Evolutionary conservation across 805 yeast species (phyloP), one percentile per base, ranked within the genome.

Genomic region (Cyberlindnera nakhonratchasimensis): DNA sequence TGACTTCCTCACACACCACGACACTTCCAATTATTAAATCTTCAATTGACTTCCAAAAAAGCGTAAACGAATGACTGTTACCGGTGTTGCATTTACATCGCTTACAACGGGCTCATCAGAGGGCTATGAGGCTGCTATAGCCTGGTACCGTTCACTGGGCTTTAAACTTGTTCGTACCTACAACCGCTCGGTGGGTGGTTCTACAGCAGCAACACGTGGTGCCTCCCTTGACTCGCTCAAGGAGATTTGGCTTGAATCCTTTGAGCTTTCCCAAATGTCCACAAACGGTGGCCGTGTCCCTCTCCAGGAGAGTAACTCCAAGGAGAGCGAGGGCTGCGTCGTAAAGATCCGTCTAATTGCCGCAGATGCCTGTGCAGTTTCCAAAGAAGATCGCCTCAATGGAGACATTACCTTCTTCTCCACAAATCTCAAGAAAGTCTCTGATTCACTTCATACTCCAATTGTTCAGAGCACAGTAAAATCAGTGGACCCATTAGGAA

Each of bases 211-310:
- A 13, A 61, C 66, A 34, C 13, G 31, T 11, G 90, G 90, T 5
- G 67, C 84, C 34, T 74, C 87, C 8, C 70, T 67, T 43, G 87
- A 82, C 49, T 82, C 90, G 1, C 55, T 81, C 37, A 74, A 70
- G 48, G 95, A 85, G 62, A 62, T 77, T 22, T 85, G 95, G 95
- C 59, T 85, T 35, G 86, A 82, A 59, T 66, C 80, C 18, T 82
- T 79, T 59, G 87, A 86, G 17, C 65, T 59, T 73, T 77, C 65
- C 69, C 87, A 40, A 59, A 77, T 54, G 64, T 16, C 31, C 8
- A 75, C 61, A 47, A 70, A 51, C 70, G 90, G 89, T 43, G 80
- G 48, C 77, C 77, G 71, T 61, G 75, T 52, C 66, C 82, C 69
- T 21, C 63, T 66, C 30, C 79, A 75, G 63, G 72, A 69, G 46